phyloP scores from a whole-genome alignment of 163 green algal species.

The Scenedesmus sp. region DNA sequence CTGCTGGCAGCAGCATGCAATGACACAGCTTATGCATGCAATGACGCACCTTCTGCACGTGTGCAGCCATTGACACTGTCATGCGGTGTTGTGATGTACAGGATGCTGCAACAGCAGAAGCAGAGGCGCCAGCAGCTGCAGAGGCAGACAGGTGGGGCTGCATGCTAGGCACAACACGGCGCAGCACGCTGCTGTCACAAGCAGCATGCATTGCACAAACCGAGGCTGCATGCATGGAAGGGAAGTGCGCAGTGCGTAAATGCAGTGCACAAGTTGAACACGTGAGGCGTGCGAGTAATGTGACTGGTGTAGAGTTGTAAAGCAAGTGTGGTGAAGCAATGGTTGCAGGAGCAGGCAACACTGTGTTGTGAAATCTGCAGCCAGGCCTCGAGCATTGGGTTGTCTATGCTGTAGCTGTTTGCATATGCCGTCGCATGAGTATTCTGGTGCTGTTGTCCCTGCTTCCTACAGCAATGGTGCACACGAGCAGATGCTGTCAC shows the following conservation, averaged over 20 bases:
- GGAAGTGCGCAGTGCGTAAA: neutral
- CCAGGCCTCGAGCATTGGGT: too few relatives aligned
- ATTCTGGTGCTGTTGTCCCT: neutral
- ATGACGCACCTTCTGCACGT: too few relatives aligned
- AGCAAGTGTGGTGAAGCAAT: neutral
- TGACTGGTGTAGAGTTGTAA: too few relatives aligned
- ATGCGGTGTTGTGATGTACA: neutral
- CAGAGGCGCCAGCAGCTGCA: conserved; percentile 28
- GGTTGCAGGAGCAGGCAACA: neutral
- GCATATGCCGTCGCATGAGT: neutral
- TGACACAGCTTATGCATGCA: conserved; percentile 2
- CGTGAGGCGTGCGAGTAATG: too few relatives aligned
- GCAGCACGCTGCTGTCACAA: neutral
- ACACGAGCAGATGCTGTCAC: conserved; percentile 32
- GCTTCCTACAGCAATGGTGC: conserved; percentile 18
- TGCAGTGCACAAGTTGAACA: too few relatives aligned
- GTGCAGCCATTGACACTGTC: neutral
- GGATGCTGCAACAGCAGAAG: conserved; percentile 30
- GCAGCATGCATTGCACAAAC: neutral
- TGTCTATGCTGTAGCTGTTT: neutral
- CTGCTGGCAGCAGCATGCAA: neutral
- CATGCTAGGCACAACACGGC: neutral
- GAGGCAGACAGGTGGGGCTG: conserved; percentile 34
- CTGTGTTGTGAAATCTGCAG: neutral
- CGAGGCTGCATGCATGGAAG: neutral